Conservation (phyloP, 2,329 filamentous ascomycete genomes). For the Diaporthe sp. region DNA sequence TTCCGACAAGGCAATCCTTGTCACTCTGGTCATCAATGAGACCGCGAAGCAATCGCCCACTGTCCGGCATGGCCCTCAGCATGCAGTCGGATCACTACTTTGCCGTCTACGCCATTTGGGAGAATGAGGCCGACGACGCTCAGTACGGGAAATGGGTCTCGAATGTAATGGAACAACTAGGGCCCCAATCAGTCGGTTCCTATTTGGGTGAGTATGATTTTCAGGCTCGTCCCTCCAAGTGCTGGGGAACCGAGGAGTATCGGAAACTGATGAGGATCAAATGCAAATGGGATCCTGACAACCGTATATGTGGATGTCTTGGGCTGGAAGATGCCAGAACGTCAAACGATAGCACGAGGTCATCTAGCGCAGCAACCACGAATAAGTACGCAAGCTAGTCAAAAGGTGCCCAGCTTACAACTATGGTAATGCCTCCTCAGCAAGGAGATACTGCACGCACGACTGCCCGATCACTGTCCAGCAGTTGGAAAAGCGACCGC, state of each 20-base stretch:
- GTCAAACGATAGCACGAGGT: background rate
- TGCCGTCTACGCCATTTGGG: slow-evolving; percentile 1
- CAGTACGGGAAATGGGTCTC: background rate
- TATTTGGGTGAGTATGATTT: slow-evolving; percentile 6
- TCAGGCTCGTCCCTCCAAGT: background rate
- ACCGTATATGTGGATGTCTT: slow-evolving; percentile 2
- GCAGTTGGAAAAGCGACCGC: too few relatives aligned
- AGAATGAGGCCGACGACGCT: background rate
- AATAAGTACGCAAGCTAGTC: background rate
- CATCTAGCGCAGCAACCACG: background rate
- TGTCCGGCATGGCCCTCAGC: background rate
- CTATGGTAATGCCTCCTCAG: too few relatives aligned
- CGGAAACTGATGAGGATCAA: background rate
- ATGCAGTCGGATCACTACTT: slow-evolving; percentile 9
- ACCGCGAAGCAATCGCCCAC: background rate
- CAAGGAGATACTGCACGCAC: too few relatives aligned
- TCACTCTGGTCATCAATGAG: slow-evolving; percentile 17
- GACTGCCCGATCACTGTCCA: too few relatives aligned
- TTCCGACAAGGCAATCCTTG: slow-evolving; percentile 9
- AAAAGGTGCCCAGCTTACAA: too few relatives aligned
- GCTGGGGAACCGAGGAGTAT: background rate
- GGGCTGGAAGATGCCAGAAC: background rate
- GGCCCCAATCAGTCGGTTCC: background rate
- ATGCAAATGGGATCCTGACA: slow-evolving; percentile 1
- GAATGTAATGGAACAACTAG: background rate